Evolutionary conservation across 176 grass and related monocot species (phyloP).

Genomic region (Calamus simplicifolius): DNA sequence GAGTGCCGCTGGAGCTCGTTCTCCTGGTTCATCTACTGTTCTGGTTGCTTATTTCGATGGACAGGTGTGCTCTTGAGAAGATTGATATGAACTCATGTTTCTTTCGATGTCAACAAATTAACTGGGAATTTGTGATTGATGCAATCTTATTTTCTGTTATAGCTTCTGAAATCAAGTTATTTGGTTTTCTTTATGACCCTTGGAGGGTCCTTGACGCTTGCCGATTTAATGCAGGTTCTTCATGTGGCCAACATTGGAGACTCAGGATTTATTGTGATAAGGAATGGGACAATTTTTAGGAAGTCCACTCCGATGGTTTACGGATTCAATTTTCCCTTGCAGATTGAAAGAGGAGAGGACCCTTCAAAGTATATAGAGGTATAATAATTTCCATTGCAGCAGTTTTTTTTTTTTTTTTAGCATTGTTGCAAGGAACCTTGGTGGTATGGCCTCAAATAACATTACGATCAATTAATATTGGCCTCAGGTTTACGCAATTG

Average conservation of each 20-base stretch:
- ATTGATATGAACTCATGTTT: too few relatives aligned
- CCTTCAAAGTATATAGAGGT: constrained; percentile 77
- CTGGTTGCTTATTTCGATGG: constrained; percentile 91
- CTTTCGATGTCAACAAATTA: too few relatives aligned
- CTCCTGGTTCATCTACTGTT: constrained; percentile 91
- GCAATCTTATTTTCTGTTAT: too few relatives aligned
- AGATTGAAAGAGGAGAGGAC: constrained; percentile 92
- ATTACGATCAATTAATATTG: not conserved
- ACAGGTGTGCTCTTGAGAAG: constrained; percentile 19
- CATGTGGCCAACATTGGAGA: constrained; percentile 84
- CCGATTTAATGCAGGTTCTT: constrained; percentile 44
- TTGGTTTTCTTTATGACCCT: too few relatives aligned
- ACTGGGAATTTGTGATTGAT: too few relatives aligned
- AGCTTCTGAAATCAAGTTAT: too few relatives aligned
- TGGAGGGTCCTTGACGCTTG: too few relatives aligned
- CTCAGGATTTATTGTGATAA: constrained; percentile 89
- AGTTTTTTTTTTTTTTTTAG: not conserved
- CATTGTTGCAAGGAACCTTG: too few relatives aligned
- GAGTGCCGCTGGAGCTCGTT: constrained; percentile 54
- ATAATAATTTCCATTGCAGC: not conserved
- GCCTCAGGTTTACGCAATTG: constrained; percentile 53
- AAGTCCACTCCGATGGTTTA: constrained; percentile 89
- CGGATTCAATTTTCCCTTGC: constrained; percentile 95
- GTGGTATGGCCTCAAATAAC: too few relatives aligned
- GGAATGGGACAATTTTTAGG: constrained; percentile 56